Conservation (phyloP, 768 basidiomycete genomes). For the Antrodiella citrinella region DNA sequence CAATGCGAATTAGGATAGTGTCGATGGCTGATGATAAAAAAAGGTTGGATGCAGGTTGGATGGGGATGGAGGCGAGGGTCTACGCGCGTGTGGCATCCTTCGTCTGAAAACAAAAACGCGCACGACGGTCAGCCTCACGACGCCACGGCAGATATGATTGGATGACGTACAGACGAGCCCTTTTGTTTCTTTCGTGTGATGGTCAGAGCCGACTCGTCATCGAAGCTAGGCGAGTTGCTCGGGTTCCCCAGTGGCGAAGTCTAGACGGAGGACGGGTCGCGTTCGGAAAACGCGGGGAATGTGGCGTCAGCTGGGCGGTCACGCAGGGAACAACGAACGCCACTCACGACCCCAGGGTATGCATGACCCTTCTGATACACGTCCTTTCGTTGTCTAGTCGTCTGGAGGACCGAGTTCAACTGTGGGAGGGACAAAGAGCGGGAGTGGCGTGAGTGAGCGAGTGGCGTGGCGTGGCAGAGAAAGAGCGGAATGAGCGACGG, state of each 20-base stretch:
- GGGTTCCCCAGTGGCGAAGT: slow-evolving; percentile 6
- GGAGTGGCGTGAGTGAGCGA: not conserved
- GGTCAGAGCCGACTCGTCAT: slow-evolving; percentile 20
- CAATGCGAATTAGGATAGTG: not conserved
- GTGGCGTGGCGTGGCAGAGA: not conserved
- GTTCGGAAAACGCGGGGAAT: not conserved
- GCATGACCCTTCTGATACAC: not conserved
- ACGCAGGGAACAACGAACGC: not conserved
- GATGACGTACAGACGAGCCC: slow-evolving; percentile 2
- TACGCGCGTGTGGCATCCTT: not conserved
- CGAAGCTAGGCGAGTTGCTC: slow-evolving; percentile 8
- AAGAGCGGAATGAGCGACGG: not conserved
- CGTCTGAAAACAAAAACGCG: not conserved
- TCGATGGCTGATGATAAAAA: not conserved
- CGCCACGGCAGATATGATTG: too few relatives aligned
- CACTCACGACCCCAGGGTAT: not conserved
- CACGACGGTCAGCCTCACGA: not conserved
- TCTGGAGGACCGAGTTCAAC: slow-evolving; percentile 19
- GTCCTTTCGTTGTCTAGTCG: slow-evolving; percentile 17
- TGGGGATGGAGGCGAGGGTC: not conserved
- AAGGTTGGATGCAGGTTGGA: not conserved
- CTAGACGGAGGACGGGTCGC: not conserved
- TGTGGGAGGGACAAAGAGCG: too few relatives aligned
- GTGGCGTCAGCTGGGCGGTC: not conserved
- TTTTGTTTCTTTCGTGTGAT: slow-evolving; percentile 15